phyloP scores from a whole-genome alignment of 148 eudicot species.

The Hydrangea macrophylla region DNA sequence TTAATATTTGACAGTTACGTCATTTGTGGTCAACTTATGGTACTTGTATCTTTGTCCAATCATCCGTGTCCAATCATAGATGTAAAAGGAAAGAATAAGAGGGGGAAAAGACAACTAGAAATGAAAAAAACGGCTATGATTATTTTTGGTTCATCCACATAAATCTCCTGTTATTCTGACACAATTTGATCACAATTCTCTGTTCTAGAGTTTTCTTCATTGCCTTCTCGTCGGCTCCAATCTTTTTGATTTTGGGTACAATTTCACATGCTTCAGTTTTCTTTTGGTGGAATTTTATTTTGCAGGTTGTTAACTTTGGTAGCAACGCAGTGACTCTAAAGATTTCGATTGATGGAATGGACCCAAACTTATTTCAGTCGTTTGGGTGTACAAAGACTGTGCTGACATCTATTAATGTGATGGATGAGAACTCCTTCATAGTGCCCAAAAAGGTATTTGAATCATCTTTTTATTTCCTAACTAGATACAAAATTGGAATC shows the following conservation, averaged over 20 bases:
- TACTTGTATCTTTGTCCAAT: too few relatives aligned
- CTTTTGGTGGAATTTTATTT: not conserved
- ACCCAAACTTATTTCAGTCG: slow-evolving; percentile 26
- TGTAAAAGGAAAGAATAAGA: too few relatives aligned
- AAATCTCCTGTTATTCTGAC: too few relatives aligned
- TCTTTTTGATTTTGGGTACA: slow-evolving; percentile 3
- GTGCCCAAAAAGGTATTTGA: slow-evolving; percentile 68
- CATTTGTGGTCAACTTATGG: too few relatives aligned
- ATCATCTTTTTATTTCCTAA: not conserved
- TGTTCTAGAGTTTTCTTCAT: too few relatives aligned
- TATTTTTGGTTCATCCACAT: too few relatives aligned
- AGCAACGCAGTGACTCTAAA: slow-evolving; percentile 43
- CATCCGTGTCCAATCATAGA: too few relatives aligned
- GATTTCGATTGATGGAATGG: slow-evolving; percentile 43
- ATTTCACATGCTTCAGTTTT: not conserved
- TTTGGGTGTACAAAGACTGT: slow-evolving; percentile 47
- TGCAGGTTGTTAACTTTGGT: slow-evolving; percentile 80
- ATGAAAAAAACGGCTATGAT: too few relatives aligned
- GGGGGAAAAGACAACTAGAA: too few relatives aligned
- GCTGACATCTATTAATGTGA: slow-evolving; percentile 57
- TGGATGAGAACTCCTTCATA: slow-evolving; percentile 85
- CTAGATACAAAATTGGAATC: not conserved
- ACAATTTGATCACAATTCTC: too few relatives aligned
- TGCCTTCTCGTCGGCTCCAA: too few relatives aligned
- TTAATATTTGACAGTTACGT: too few relatives aligned